Percentiles rank a stretch among this genome's conserved stretches.
Evolutionary conservation across 148 eudicot species (phyloP).

Genomic region (Rhododendron vialii): DNA sequence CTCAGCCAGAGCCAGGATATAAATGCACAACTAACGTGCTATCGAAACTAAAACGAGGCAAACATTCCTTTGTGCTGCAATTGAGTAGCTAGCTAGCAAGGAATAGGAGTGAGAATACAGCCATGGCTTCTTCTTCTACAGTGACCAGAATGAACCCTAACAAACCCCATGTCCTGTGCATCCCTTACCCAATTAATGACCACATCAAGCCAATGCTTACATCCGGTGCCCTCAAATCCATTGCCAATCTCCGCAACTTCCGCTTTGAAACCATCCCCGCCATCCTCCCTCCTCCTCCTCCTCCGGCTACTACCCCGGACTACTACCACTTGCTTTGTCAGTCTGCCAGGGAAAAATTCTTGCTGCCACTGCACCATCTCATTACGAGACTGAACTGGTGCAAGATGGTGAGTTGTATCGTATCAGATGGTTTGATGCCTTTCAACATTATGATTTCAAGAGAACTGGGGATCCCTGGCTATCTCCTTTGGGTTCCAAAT

Average conservation of each 20-base stretch:
- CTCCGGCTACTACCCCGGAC: conserved; percentile 19
- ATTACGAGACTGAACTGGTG: neutral
- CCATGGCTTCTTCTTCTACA: neutral
- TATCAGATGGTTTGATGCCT: conserved; percentile 11
- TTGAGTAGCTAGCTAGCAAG: neutral
- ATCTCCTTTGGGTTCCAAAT: conserved; percentile 13
- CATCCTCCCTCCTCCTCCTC: conserved; percentile 41
- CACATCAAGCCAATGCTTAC: conserved; percentile 60
- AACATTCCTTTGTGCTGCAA: neutral
- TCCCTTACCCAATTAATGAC: conserved; percentile 49
- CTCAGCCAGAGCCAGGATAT: neutral
- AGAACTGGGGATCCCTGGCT: conserved; percentile 13
- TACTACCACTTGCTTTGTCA: neutral
- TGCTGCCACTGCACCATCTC: neutral
- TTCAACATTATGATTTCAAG: conserved; percentile 22
- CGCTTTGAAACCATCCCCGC: conserved; percentile 53
- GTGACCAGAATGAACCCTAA: neutral
- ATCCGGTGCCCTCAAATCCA: conserved; percentile 37
- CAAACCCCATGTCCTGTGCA: neutral
- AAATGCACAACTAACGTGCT: neutral
- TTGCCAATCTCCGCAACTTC: conserved; percentile 46
- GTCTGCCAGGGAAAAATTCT: conserved; percentile 6
- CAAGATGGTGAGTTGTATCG: neutral
- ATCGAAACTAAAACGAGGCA: neutral
- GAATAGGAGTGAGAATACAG: neutral